Base-by-base conservation (phyloP, 108 stramenopile species). In the Stephanodiscus minutulus region DNA sequence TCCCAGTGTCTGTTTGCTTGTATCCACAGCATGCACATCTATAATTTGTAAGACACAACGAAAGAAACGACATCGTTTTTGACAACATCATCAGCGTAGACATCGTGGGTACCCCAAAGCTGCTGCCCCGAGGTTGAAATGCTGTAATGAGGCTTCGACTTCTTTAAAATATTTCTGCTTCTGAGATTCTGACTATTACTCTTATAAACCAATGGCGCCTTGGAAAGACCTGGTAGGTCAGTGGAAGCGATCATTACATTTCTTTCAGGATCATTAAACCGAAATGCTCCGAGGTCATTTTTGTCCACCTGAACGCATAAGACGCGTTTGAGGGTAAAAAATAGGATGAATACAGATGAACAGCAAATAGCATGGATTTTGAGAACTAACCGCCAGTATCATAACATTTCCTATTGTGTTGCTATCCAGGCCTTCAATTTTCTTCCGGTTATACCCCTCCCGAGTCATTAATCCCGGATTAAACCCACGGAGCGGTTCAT, bases 191-290 rank as follows among this genome's bases (percentile, higher is more conserved):
- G 28, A 57, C 70, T 39, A 28, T 12, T 44, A n/a, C 20, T 21
- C 18, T 76, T 58, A 37, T 72, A 77, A 13, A 27, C 28, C 61
- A 77, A 52, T 22, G 78, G 71, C n/a, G 70, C 53, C 31, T 76
- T 76, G 5, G 75, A 66, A 0, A 76, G 79, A 39, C 74, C 56
- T 28, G 73, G 46, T 73, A 84, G 29, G 53, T 86, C 81, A 31
- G 86, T 86, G n/a, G 86, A 77, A 20, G 86, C 86, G 28, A 86
- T 65, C 18, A 86, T 48, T 17, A 82, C 61, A 50, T 82, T 84
- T 43, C 86, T 31, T 37, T 86, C 86, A 2, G 74, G 60, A 64
- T 86, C 86, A 53, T 72, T 84, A 64, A 84, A 79, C 28, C 83
- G 77, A 54, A 86, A 79, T 5, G 81, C 73, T 39, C 86, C 83